Conservation (phyloP, 371 early-diverging fungal genomes). For the Amoeboaphelidium protococcarum region DNA sequence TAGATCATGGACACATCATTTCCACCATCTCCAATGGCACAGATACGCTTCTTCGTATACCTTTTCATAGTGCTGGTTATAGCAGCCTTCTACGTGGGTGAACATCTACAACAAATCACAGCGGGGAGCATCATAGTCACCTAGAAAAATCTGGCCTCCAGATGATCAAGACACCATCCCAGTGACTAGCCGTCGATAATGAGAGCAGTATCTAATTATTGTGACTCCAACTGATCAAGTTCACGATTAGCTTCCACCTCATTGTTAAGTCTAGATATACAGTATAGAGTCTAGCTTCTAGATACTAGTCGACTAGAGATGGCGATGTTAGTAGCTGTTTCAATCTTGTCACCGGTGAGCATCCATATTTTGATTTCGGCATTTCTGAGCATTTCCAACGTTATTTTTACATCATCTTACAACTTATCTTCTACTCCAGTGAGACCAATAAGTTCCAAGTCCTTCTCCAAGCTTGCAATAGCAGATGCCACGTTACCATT, state of each 20-base stretch:
- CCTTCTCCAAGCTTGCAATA: constrained; percentile 45
- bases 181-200: constrained; percentile 93
- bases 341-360: constrained; percentile 98
- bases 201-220: constrained; percentile 43
- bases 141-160: constrained; percentile 51
- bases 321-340: constrained; percentile 96
- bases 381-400: constrained; percentile 74
- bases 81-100: constrained; percentile 98
- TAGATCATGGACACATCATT: constrained; percentile 99
- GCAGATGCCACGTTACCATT: constrained; percentile 36
- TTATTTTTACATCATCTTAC: constrained; percentile 78
- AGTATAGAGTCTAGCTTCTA: constrained; percentile 57
- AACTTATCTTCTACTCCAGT: constrained; percentile 99
- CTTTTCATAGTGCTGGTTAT: constrained; percentile 64
- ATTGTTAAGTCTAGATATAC: constrained; percentile 29
- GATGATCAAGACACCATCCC: constrained; percentile 45
- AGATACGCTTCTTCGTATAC: constrained; percentile 43
- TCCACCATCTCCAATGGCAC: constrained; percentile 96
- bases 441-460: constrained; percentile 76
- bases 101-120: constrained; percentile 92
- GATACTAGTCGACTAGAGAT: constrained; percentile 73
- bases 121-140: constrained; percentile 48
- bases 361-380: constrained; percentile 98
- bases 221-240: constrained; percentile 24
- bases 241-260: constrained; percentile 28